phyloP scores from a whole-genome alignment of 805 yeast genomes.

The Ogataea trehaloabstinens region DNA sequence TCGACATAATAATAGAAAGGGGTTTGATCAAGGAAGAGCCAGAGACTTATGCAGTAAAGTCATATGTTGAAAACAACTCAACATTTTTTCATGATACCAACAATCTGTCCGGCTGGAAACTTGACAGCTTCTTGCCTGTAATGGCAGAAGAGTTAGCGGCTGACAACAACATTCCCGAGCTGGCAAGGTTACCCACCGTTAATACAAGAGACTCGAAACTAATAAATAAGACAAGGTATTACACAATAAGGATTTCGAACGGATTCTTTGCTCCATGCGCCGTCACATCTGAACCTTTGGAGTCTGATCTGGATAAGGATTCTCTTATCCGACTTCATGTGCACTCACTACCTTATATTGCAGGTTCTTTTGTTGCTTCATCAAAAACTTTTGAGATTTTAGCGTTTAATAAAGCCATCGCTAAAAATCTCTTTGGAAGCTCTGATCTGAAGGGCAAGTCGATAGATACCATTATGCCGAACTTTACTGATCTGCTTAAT shows the following conservation, averaged over 20 bases:
- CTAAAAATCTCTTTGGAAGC: slow-evolving; percentile 74
- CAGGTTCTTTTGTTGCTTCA: slow-evolving; percentile 76
- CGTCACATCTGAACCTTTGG: slow-evolving; percentile 57
- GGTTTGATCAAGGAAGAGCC: slow-evolving; percentile 17
- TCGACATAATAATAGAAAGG: slow-evolving; percentile 53
- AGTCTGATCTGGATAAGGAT: slow-evolving; percentile 36
- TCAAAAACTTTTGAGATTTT: slow-evolving; percentile 48
- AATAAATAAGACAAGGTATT: slow-evolving; percentile 61
- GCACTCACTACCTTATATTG: slow-evolving; percentile 80
- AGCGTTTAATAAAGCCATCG: slow-evolving; percentile 77
- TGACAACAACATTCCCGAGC: slow-evolving; percentile 2
- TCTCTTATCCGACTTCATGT: slow-evolving; percentile 55
- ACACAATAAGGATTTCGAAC: slow-evolving; percentile 47
- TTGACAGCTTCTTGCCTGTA: slow-evolving; percentile 23
- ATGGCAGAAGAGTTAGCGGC: slow-evolving; percentile 17
- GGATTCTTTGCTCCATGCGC: slow-evolving; percentile 68
- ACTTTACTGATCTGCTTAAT: slow-evolving; percentile 48
- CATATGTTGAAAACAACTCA: slow-evolving; percentile 22
- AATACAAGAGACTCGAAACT: slow-evolving; percentile 37
- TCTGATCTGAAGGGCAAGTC: slow-evolving; percentile 47
- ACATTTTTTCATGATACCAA: slow-evolving; percentile 21
- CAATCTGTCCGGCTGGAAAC: slow-evolving; percentile 14
- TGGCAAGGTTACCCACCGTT: slow-evolving; percentile 7
- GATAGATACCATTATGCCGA: slow-evolving; percentile 61
- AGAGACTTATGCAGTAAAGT: slow-evolving; percentile 20